Conservation (phyloP, 2,329 filamentous ascomycete genomes). For the Sporothrix inflata region DNA sequence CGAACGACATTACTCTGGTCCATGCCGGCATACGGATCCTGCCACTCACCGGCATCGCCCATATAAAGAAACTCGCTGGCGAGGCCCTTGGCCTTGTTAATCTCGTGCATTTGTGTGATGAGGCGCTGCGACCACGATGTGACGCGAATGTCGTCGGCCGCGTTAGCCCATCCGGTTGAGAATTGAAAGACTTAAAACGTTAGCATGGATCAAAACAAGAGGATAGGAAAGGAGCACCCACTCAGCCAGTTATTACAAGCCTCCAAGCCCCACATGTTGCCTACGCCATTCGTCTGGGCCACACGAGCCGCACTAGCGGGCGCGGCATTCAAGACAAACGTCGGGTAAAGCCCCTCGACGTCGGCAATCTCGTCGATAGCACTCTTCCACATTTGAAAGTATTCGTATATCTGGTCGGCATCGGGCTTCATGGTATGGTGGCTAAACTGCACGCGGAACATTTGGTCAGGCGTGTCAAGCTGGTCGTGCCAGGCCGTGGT, state of each 20-base stretch:
- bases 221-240: not conserved
- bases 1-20: constrained; percentile 40
- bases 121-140: constrained; percentile 41
- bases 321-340: constrained; percentile 42
- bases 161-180: constrained; percentile 39
- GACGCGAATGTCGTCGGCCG: constrained; percentile 44
- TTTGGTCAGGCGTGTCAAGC: constrained; percentile 41
- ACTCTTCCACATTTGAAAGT: constrained; percentile 43
- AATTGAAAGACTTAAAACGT: constrained; percentile 19
- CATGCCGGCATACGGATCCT: constrained; percentile 43
- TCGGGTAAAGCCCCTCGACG: constrained; percentile 44
- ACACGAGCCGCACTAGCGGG: constrained; percentile 35
- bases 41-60: constrained; percentile 45
- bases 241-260: constrained; percentile 27
- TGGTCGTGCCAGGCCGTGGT: constrained; percentile 38
- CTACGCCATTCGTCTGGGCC: constrained; percentile 43
- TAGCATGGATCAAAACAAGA: not conserved
- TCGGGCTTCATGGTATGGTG: constrained; percentile 46
- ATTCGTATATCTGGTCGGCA: constrained; percentile 38
- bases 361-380: constrained; percentile 42
- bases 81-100: constrained; percentile 40
- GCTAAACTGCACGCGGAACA: constrained; percentile 45
- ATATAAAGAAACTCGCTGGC: constrained; percentile 45
- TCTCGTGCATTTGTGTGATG: constrained; percentile 39
- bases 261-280: constrained; percentile 45